phyloP scores from a whole-genome alignment of 306 rosid genomes.

The Bauhinia variegata region DNA sequence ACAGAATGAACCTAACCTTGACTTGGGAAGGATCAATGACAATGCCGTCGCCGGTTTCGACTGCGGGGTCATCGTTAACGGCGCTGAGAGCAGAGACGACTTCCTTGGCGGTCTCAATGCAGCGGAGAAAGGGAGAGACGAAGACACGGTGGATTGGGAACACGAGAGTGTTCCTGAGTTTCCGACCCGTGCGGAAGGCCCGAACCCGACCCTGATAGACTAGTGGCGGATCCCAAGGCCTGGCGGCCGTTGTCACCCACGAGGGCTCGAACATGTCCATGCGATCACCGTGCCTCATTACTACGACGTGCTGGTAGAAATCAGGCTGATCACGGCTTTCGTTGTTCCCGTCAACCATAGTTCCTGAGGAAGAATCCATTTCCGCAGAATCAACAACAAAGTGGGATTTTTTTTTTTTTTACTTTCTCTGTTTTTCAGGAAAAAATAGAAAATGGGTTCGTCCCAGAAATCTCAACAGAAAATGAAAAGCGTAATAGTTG shows the following conservation, averaged over 20 bases:
- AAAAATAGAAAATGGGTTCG: too few relatives aligned
- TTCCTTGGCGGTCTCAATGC: constrained; percentile 78
- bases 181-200: constrained; percentile 64
- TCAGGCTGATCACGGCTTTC: constrained; percentile 1
- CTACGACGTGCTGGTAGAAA: constrained; percentile 73
- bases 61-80: constrained; percentile 34
- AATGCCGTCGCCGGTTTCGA: constrained; percentile 27
- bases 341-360: background rate
- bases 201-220: constrained; percentile 54
- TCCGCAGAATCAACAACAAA: background rate
- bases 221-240: constrained; percentile 91
- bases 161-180: constrained; percentile 46
- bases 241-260: constrained; percentile 56
- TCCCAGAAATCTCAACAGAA: too few relatives aligned
- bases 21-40: constrained; percentile 59
- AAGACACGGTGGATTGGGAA: constrained; percentile 68
- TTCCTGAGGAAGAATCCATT: constrained; percentile 41
- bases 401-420: too few relatives aligned
- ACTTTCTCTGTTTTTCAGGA: too few relatives aligned
- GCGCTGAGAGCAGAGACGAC: constrained; percentile 65
- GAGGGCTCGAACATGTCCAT: constrained; percentile 60
- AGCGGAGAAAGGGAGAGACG: constrained; percentile 91
- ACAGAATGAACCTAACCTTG: constrained; percentile 46
- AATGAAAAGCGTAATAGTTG: too few relatives aligned
- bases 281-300: constrained; percentile 98